Evolutionary conservation across 768 basidiomycete genomes (phyloP).

Genomic region (Leucosporidium scottii): DNA sequence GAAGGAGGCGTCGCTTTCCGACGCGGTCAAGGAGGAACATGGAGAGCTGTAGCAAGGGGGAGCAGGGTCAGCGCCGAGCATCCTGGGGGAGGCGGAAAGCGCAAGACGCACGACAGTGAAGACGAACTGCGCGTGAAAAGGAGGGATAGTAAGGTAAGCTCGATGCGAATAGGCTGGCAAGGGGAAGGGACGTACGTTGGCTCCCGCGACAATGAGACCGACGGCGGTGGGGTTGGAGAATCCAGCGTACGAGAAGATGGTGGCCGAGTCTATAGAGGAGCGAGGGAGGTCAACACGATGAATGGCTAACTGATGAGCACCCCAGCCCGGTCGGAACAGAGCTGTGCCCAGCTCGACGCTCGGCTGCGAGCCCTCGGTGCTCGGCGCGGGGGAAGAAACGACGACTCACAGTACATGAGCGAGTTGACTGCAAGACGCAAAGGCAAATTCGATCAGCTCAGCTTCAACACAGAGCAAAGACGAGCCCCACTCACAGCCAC

Average conservation of each 20-base stretch:
- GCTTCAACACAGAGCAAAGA: too few species aligned
- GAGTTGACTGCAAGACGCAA: background rate
- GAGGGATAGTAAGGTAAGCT: background rate
- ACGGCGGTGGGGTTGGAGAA: background rate
- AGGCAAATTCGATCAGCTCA: too few species aligned
- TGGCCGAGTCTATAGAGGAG: background rate
- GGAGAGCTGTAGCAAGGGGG: background rate
- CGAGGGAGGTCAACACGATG: too few species aligned
- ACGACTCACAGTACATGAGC: background rate
- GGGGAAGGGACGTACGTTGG: background rate
- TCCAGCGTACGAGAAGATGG: background rate
- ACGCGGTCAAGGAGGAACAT: background rate
- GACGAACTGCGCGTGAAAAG: background rate
- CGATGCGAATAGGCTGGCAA: too few species aligned
- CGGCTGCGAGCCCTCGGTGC: too few species aligned
- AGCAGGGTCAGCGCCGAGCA: background rate
- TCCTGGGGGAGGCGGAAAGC: background rate
- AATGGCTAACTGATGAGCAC: too few species aligned
- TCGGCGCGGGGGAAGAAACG: too few species aligned
- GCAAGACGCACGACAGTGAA: background rate
- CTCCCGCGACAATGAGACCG: background rate
- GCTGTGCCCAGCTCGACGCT: too few species aligned
- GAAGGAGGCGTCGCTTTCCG: background rate
- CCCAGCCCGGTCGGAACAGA: too few species aligned
- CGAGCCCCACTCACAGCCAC: background rate